These are phyloP conservation scores for Aspergillus egyptiacus DNA, from an alignment of 495 filamentous ascomycete genomes.

Conservation along the genomic window DNA sequence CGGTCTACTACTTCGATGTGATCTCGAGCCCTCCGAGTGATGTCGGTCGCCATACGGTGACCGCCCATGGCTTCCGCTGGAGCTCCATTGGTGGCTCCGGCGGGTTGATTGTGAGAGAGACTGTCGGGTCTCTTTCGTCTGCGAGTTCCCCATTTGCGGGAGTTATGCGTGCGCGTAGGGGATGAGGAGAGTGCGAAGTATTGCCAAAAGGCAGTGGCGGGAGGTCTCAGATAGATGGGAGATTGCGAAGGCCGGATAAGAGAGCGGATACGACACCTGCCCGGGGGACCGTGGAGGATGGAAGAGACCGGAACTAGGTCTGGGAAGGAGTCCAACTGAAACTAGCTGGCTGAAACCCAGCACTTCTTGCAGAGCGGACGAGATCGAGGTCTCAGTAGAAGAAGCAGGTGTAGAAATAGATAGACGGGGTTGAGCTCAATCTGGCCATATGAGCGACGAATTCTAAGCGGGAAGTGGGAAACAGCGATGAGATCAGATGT, in stretches of 20 bases:
- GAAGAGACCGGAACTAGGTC: slow-evolving; percentile 7
- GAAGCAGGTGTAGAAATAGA: slow-evolving; percentile 9
- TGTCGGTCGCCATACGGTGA: slow-evolving; percentile 32
- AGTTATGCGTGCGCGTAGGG: slow-evolving; percentile 4
- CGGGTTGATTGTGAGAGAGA: slow-evolving; percentile 26
- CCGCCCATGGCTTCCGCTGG: slow-evolving; percentile 31
- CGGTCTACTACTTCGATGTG: slow-evolving; percentile 46
- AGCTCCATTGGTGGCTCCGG: slow-evolving; percentile 34
- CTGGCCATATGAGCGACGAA: slow-evolving; percentile 28
- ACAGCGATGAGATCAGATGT: slow-evolving; percentile 25
- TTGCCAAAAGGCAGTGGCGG: not conserved
- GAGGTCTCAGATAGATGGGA: slow-evolving; percentile 4
- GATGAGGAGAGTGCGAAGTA: slow-evolving; percentile 4
- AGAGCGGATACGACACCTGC: slow-evolving; percentile 17
- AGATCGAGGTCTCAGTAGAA: not conserved
- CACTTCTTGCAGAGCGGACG: not conserved
- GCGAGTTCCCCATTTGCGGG: slow-evolving; percentile 53
- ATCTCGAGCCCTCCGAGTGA: slow-evolving; percentile 36
- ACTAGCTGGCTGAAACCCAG: not conserved
- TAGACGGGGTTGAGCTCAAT: slow-evolving; percentile 10
- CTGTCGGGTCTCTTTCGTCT: slow-evolving; percentile 53
- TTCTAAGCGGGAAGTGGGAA: slow-evolving; percentile 14
- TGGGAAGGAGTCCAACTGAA: not conserved
- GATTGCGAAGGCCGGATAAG: slow-evolving; percentile 16
- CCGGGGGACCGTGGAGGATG: slow-evolving; percentile 9